Percentiles rank a stretch among this genome's conserved stretches.
phyloP scores from a whole-genome alignment of 352 stramenopile genomes.

The Globisporangium okanoganense region DNA sequence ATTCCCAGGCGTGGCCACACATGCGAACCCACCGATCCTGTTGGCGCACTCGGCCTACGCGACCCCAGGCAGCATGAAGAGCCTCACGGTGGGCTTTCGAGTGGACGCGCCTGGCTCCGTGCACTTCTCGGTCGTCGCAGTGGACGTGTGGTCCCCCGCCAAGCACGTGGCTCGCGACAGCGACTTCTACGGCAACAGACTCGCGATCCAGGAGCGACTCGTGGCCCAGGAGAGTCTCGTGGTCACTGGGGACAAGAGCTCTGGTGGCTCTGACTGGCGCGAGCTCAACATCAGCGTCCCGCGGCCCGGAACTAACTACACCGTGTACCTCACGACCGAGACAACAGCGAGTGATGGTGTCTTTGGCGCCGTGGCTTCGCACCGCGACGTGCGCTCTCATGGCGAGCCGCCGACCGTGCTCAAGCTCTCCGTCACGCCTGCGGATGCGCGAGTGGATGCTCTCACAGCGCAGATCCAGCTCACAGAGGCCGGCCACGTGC shows the following conservation, averaged over 20 bases:
- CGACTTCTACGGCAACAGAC: constrained; percentile 55
- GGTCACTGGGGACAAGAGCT: constrained; percentile 27
- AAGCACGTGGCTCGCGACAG: constrained; percentile 38
- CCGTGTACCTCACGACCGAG: constrained; percentile 70
- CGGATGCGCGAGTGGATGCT: constrained; percentile 63
- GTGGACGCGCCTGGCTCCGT: constrained; percentile 51
- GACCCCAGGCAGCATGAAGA: constrained; percentile 42
- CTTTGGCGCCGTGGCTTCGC: constrained; percentile 63
- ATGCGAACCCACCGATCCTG: constrained; percentile 57
- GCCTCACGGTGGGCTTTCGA: constrained; percentile 60
- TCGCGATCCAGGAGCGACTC: constrained; percentile 55
- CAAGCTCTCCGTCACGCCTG: constrained; percentile 35
- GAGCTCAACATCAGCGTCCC: constrained; percentile 59
- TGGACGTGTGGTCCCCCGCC: constrained; percentile 30
- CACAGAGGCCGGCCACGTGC: constrained; percentile 46
- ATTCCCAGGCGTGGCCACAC: constrained; percentile 51
- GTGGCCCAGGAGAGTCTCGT: constrained; percentile 35
- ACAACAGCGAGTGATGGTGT: constrained; percentile 63
- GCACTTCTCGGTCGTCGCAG: constrained; percentile 53
- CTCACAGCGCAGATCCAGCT: constrained; percentile 52
- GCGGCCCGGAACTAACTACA: constrained; percentile 53
- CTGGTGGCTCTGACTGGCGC: constrained; percentile 45
- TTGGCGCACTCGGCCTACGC: constrained; percentile 60
- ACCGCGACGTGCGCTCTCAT: constrained; percentile 53
- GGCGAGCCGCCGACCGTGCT: constrained; percentile 30